Percentiles rank a stretch among this genome's conserved stretches.
These are phyloP conservation scores for Persicaria tinctoria DNA, from an alignment of 148 eudicot genomes.

Conservation along the genomic window DNA sequence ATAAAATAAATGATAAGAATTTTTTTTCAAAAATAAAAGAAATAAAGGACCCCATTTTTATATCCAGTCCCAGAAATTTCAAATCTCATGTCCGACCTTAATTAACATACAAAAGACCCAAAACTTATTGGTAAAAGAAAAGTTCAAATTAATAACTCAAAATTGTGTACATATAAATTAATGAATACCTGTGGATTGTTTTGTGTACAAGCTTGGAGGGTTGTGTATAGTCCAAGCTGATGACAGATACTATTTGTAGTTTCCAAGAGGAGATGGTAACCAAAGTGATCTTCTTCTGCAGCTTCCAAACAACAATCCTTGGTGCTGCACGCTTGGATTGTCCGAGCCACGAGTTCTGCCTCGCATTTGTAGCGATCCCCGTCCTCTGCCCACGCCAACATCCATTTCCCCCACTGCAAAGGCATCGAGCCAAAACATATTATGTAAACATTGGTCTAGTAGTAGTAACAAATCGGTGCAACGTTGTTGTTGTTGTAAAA, in stretches of 20 bases:
- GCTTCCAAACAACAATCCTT: constrained; percentile 17
- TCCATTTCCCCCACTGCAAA: constrained; percentile 65
- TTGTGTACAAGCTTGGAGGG: not conserved
- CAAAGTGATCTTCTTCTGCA: not conserved
- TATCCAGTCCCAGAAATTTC: too few species aligned
- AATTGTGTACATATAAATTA: not conserved
- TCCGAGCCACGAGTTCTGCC: constrained; percentile 46
- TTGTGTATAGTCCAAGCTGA: constrained; percentile 21
- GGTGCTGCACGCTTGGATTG: constrained; percentile 38
- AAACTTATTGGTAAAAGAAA: not conserved
- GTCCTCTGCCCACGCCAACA: constrained; percentile 50
- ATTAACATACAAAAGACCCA: too few species aligned
- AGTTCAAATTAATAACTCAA: not conserved
- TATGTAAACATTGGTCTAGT: not conserved
- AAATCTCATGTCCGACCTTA: too few species aligned
- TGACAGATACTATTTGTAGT: constrained; percentile 40
- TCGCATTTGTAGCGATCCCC: constrained; percentile 39
- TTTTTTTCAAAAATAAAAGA: not conserved
- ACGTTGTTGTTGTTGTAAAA: too few species aligned
- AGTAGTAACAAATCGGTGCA: not conserved
- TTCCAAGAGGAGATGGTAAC: constrained; percentile 27
- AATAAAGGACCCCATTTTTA: not conserved
- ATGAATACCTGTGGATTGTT: not conserved
- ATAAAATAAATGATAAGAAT: too few species aligned
- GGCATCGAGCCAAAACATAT: too few species aligned